Evolutionary conservation across 139 green algal species (phyloP), one percentile per base, ranked within the genome.

Genomic region (Chlorella ohadii): DNA sequence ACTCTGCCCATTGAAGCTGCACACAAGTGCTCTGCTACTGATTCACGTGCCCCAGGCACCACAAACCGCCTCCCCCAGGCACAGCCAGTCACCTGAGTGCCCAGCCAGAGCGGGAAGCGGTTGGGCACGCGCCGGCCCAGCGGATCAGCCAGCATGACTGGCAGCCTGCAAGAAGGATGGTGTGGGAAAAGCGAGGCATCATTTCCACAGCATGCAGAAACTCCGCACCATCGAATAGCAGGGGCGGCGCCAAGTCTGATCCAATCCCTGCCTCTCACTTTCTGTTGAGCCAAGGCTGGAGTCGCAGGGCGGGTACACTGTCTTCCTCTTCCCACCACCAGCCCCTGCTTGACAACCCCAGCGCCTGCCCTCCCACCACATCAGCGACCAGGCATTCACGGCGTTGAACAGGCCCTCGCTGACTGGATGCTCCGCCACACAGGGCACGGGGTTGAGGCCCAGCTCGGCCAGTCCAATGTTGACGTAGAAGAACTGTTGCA

Each of bases 391-490:
- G 13, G 93, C 90, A 66, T 91, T 91, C 1, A 97, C 83, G 38
- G 94, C 93, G 76, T 97, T 97, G 89, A 97, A 97, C 2, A 96
- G 20, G 2, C 91, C 94, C 86, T 97, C 93, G 15, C 81, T 67
- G 1, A 81, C 78, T 17, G 89, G 79, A 56, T 90, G 79, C 56
- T 89, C 86, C 5, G 88, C 71, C 19, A 89, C 44, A 55, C 56
- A 76, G 4, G 91, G 92, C 19, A 95, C 89, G 20, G 84, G 78
- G 36, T 87, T 86, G 19, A 96, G 57, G 28, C 85, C 73, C 0
- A 93, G 38, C 28, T 82, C 33, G 19, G 78, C 81, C n/a, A 94
- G 77, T 3, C 84, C 65, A 15, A 87, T 87, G 76, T 98, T 98
- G 72, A 98, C 84, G 80, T 96, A 98, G 85, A 97, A 98, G 78